Conservation (phyloP, 1,139 yeast species). For the Kurtzmaniella quercitrusa region DNA sequence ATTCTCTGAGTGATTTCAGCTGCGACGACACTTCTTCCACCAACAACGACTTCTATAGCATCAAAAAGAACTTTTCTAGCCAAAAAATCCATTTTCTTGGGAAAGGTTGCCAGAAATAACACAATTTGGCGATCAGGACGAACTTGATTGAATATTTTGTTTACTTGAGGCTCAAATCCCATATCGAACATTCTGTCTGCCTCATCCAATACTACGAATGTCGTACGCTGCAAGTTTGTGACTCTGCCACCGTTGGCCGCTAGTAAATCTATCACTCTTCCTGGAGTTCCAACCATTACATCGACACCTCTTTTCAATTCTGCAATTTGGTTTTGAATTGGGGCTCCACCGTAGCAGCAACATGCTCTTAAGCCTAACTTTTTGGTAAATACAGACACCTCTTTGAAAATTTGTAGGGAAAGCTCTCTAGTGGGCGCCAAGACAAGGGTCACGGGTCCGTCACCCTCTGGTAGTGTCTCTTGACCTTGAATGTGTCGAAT, state of each 20-base stretch:
- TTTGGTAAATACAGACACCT: conserved; percentile 55
- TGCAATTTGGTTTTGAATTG: conserved; percentile 77
- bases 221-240: conserved; percentile 61
- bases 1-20: conserved; percentile 74
- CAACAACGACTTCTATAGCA: conserved; percentile 78
- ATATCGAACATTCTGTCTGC: conserved; percentile 96
- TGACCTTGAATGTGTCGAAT: conserved; percentile 79
- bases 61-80: conserved; percentile 59
- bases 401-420: conserved; percentile 78
- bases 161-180: conserved; percentile 97
- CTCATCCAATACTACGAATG: conserved; percentile 87
- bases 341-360: conserved; percentile 94
- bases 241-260: conserved; percentile 83
- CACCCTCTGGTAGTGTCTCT: conserved; percentile 37
- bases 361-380: conserved; percentile 46
- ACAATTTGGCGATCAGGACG: conserved; percentile 93
- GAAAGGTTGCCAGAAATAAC: conserved; percentile 91
- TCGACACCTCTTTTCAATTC: conserved; percentile 77
- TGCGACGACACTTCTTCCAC: conserved; percentile 80
- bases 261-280: conserved; percentile 83
- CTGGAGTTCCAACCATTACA: conserved; percentile 91
- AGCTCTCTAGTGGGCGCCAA: conserved; percentile 93
- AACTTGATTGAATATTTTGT: conserved; percentile 69
- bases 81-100: conserved; percentile 68
- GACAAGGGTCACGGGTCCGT: conserved; percentile 78